A percentile compares a stretch with the other conserved stretches of the same genome.
phyloP scores from a whole-genome alignment of 139 green algal genomes.

The Chlamydomonas sp. region DNA sequence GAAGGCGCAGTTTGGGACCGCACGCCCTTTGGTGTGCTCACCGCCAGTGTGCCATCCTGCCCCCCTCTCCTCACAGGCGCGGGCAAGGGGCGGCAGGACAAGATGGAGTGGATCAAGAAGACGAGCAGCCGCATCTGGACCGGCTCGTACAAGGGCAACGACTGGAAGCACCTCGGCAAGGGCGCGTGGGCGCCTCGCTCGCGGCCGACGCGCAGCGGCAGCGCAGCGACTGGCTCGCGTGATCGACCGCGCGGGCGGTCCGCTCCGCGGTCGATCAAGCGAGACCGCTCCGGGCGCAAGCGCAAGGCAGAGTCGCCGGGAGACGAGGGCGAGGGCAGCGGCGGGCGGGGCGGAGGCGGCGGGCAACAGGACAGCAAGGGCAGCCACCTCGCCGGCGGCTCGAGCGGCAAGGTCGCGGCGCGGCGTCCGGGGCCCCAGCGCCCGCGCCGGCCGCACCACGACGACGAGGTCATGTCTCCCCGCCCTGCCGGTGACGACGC shows the following conservation, averaged over 20 bases:
- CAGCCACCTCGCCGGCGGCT: too few relatives aligned
- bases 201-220: not conserved
- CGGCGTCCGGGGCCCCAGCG: too few relatives aligned
- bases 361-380: not conserved
- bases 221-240: not conserved
- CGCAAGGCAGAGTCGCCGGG: not conserved
- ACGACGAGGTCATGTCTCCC: too few relatives aligned
- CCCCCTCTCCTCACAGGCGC: not conserved
- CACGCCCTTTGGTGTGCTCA: too few relatives aligned
- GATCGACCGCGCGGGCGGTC: not conserved
- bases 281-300: not conserved
- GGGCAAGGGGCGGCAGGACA: not conserved
- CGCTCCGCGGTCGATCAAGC: not conserved
- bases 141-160: conserved; percentile 28
- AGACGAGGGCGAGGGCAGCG: not conserved
- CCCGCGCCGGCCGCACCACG: too few relatives aligned
- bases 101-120: conserved; percentile 43
- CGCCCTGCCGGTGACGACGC: not conserved
- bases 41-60: too few relatives aligned
- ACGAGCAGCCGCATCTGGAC: conserved; percentile 41
- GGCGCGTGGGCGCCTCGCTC: conserved; percentile 31
- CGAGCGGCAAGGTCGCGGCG: too few relatives aligned
- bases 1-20: too few relatives aligned
- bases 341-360: not conserved
- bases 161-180: conserved; percentile 45